Conservation (phyloP, 2,329 filamentous ascomycete species). For the Amauroascus niger region DNA sequence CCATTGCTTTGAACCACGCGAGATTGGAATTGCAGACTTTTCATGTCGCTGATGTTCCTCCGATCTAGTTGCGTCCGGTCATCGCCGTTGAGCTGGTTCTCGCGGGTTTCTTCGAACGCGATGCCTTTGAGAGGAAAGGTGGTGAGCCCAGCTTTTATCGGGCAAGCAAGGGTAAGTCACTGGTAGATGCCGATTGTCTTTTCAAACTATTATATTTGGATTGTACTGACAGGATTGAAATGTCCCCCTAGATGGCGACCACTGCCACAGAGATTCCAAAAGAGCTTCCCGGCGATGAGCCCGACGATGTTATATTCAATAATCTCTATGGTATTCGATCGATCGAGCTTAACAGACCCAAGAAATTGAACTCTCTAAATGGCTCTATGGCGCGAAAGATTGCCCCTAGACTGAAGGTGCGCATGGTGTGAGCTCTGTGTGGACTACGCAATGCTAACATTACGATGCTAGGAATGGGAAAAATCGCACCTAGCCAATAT, state of each 20-base stretch:
- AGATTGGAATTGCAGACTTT: background rate
- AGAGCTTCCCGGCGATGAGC: constrained; percentile 58
- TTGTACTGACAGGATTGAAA: background rate
- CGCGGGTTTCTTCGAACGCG: constrained; percentile 33
- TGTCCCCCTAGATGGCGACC: constrained; percentile 35
- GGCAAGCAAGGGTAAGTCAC: constrained; percentile 43
- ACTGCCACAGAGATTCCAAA: constrained; percentile 32
- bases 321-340: constrained; percentile 81
- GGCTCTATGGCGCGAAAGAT: constrained; percentile 95
- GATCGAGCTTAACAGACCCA: constrained; percentile 86
- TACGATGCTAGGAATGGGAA: constrained; percentile 62
- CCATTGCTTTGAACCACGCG: background rate
- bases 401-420: constrained; percentile 62
- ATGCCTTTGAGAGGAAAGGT: constrained; percentile 81
- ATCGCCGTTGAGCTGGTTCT: constrained; percentile 40
- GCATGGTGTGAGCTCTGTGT: background rate
- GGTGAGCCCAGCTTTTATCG: constrained; percentile 48
- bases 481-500: constrained; percentile 92
- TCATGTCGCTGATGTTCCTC: constrained; percentile 35
- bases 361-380: constrained; percentile 85
- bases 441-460: background rate
- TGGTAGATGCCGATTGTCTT: background rate
- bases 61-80: constrained; percentile 32
- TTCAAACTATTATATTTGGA: background rate
- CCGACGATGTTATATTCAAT: constrained; percentile 87